Percentiles rank a stretch among this genome's conserved stretches.
phyloP scores from a whole-genome alignment of 208 protist species.

The Giardia duodenalis region DNA sequence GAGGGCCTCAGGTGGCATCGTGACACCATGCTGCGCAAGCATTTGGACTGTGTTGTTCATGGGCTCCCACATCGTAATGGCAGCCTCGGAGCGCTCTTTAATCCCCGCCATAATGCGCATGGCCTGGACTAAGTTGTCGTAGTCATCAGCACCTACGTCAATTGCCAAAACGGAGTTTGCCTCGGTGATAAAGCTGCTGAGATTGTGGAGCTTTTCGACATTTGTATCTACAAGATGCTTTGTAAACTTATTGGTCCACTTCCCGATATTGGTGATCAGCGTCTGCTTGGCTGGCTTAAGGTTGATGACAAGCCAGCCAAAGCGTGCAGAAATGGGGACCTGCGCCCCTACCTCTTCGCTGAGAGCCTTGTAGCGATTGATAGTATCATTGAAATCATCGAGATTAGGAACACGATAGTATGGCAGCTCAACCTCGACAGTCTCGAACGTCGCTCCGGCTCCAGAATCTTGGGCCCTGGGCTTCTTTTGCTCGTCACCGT shows the following conservation, averaged over 20 bases:
- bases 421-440: not conserved
- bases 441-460: not conserved
- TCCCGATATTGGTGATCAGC: not conserved
- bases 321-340: not conserved
- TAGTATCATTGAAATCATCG: slow-evolving; percentile 19
- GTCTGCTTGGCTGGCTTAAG: not conserved
- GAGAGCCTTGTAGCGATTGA: not conserved
- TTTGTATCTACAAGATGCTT: slow-evolving; percentile 5
- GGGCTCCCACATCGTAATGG: not conserved
- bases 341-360: not conserved
- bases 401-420: slow-evolving; percentile 12
- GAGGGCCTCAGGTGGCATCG: not conserved
- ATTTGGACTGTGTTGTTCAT: not conserved
- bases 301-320: slow-evolving; percentile 13
- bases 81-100: not conserved
- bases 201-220: not conserved
- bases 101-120: not conserved
- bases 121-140: not conserved
- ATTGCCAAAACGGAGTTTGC: not conserved
- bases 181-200: not conserved
- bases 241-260: not conserved
- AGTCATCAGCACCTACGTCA: not conserved
- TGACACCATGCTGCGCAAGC: not conserved
- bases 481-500: slow-evolving; percentile 6
- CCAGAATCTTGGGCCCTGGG: not conserved